phyloP scores from a whole-genome alignment of 805 yeast species.

The Pichia membranifaciens region DNA sequence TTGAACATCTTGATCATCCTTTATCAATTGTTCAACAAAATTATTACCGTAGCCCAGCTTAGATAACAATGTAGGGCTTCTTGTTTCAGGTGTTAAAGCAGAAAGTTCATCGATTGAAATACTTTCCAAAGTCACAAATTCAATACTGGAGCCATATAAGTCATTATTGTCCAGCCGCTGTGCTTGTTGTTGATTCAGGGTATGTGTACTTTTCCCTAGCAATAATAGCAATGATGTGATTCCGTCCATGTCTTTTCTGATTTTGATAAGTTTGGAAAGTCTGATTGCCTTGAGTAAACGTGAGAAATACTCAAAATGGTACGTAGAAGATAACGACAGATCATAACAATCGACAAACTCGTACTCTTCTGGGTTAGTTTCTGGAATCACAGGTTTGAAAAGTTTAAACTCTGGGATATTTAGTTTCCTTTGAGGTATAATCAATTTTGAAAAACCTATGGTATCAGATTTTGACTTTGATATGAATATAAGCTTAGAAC shows the following conservation, averaged over 20 bases:
- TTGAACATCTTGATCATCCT: slow-evolving; percentile 30
- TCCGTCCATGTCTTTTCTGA: slow-evolving; percentile 51
- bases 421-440: slow-evolving; percentile 56
- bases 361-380: slow-evolving; percentile 5
- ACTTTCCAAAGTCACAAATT: slow-evolving; percentile 28
- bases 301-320: slow-evolving; percentile 43
- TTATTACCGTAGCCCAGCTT: slow-evolving; percentile 25
- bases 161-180: neutral
- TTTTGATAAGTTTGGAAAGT: slow-evolving; percentile 46
- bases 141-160: slow-evolving; percentile 28
- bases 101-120: slow-evolving; percentile 20
- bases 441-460: slow-evolving; percentile 64
- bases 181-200: neutral
- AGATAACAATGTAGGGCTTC: neutral
- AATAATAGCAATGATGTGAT: slow-evolving; percentile 27
- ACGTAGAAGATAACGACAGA: slow-evolving; percentile 38
- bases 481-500: slow-evolving; percentile 43
- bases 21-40: slow-evolving; percentile 27
- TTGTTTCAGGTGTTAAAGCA: neutral
- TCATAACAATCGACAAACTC: slow-evolving; percentile 9
- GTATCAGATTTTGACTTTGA: slow-evolving; percentile 52
- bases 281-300: slow-evolving; percentile 44
- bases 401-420: slow-evolving; percentile 57
- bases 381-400: slow-evolving; percentile 19
- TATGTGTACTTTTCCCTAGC: slow-evolving; percentile 17